A percentile compares a stretch with the other conserved stretches of the same genome.
Conservation (phyloP, 768 basidiomycete genomes). For the Pleurotus salmoneostramineus region DNA sequence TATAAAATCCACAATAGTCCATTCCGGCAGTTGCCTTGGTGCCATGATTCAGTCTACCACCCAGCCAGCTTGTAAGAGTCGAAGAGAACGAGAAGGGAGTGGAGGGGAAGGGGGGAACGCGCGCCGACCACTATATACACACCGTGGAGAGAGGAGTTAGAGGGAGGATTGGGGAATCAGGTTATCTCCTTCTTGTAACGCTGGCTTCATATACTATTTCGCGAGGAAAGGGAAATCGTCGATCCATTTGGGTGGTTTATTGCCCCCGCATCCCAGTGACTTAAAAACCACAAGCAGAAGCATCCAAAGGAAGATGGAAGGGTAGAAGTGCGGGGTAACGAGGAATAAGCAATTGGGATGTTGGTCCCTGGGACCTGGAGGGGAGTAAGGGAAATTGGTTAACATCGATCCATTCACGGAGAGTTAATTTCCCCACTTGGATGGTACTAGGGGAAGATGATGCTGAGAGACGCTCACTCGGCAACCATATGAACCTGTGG, state of each 20-base stretch:
- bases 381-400: neutral
- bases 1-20: conserved; percentile 58
- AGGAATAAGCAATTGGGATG: conserved; percentile 7
- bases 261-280: conserved; percentile 7
- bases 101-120: neutral
- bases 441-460: neutral
- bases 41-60: conserved; percentile 9
- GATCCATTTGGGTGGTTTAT: neutral
- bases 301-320: conserved; percentile 2
- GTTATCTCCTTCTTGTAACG: conserved; percentile 4
- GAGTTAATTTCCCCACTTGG: conserved; percentile 2
- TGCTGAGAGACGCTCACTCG: neutral
- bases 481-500: neutral
- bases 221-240: neutral
- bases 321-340: conserved; percentile 9
- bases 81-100: neutral
- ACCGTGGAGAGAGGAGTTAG: neutral
- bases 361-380: neutral
- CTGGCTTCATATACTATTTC: conserved; percentile 7
- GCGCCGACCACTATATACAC: neutral
- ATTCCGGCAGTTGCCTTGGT: conserved; percentile 33
- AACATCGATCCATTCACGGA: conserved; percentile 7
- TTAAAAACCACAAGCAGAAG: conserved; percentile 1
- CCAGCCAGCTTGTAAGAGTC: conserved; percentile 1
- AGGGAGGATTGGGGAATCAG: conserved; percentile 1